Percentiles rank a stretch among this genome's conserved stretches.
Conservation (phyloP, 768 basidiomycete species). For the Leucogyrophana mollusca region DNA sequence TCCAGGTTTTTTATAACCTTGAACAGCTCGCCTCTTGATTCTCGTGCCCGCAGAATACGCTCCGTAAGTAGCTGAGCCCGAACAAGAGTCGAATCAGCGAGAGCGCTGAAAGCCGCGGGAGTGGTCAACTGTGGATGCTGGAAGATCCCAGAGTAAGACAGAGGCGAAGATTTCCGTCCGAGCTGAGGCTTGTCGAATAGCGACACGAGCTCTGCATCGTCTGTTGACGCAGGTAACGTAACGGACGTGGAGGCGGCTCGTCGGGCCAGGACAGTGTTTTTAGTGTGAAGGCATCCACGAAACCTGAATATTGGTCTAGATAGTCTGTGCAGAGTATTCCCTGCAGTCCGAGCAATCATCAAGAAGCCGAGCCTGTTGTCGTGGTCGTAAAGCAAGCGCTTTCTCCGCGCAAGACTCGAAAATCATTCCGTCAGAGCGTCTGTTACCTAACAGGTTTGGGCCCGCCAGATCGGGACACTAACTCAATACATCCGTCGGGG, state of each 20-base stretch:
- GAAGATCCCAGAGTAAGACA: constrained; percentile 78
- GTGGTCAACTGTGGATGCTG: constrained; percentile 70
- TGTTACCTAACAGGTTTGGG: too few species aligned
- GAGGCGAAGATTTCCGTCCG: constrained; percentile 35
- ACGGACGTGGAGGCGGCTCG: constrained; percentile 39
- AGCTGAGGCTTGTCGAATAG: constrained; percentile 69
- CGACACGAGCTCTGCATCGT: constrained; percentile 64
- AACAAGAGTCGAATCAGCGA: constrained; percentile 77
- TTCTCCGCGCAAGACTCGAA: not conserved
- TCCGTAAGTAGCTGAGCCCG: constrained; percentile 83
- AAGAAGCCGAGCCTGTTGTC: not conserved
- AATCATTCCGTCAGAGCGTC: too few species aligned
- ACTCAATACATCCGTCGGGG: too few species aligned
- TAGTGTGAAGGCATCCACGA: constrained; percentile 40
- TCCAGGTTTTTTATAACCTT: constrained; percentile 96
- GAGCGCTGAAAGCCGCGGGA: constrained; percentile 64
- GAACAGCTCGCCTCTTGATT: constrained; percentile 71
- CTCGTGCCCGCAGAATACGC: constrained; percentile 73
- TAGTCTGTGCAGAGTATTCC: constrained; percentile 40
- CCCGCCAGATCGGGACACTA: too few species aligned
- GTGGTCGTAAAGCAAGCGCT: constrained; percentile 1
- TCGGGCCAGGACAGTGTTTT: constrained; percentile 17
- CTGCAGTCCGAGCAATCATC: constrained; percentile 38
- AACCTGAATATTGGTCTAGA: constrained; percentile 36
- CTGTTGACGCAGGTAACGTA: constrained; percentile 57